These are phyloP conservation scores for Penicillium chermesinum DNA, from an alignment of 495 filamentous ascomycete genomes.

Conservation along the genomic window DNA sequence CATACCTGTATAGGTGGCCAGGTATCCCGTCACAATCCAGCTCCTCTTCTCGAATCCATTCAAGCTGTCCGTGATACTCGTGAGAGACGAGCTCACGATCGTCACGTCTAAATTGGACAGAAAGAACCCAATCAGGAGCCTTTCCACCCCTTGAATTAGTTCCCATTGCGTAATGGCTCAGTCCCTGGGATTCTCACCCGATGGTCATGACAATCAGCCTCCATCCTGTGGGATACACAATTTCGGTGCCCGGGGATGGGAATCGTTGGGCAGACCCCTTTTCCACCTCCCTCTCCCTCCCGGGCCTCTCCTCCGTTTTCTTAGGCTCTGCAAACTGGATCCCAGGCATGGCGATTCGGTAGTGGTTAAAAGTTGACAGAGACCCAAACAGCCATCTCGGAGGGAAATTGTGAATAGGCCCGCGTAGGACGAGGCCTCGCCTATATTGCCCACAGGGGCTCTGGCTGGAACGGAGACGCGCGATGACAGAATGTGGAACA, in stretches of 20 bases:
- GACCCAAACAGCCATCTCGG: no score
- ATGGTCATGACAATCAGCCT: conserved; percentile 33
- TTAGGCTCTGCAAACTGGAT: conserved; percentile 25
- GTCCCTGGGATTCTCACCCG: conserved; percentile 36
- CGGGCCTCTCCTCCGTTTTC: conserved; percentile 7
- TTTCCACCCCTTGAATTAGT: conserved; percentile 17
- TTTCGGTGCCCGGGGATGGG: conserved; percentile 24
- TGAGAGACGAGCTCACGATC: conserved; percentile 58
- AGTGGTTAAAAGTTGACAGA: no score
- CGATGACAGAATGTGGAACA: conserved; percentile 32
- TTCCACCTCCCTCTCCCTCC: conserved; percentile 14
- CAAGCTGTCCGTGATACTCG: conserved; percentile 52
- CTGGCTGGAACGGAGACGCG: conserved; percentile 27
- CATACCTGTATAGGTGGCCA: conserved; percentile 52
- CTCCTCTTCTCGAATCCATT: conserved; percentile 47
- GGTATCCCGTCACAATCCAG: conserved; percentile 55
- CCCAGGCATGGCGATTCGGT: no score
- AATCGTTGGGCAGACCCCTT: conserved; percentile 22
- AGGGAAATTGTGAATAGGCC: conserved; percentile 21
- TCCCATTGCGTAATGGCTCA: background rate
- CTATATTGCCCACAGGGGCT: conserved; percentile 26
- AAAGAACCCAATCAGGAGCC: conserved; percentile 51
- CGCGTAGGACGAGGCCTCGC: conserved; percentile 26
- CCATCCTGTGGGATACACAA: conserved; percentile 43
- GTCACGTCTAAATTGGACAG: conserved; percentile 59